Conservation (phyloP, 192 early-diverging fungal genomes). For the Pilaira anomala region DNA sequence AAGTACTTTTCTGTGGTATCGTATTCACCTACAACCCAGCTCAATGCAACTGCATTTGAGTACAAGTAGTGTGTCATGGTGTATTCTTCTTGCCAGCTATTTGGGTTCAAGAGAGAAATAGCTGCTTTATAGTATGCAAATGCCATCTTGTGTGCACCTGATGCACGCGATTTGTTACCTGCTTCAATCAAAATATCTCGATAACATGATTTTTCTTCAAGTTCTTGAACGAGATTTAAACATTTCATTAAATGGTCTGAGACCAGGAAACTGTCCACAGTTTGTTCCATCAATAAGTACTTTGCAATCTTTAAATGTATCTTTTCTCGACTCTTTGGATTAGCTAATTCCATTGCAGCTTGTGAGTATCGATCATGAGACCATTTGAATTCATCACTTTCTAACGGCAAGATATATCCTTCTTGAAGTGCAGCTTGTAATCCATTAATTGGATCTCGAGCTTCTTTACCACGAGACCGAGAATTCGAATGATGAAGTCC, state of each 20-base stretch:
- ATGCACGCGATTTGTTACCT: conserved; percentile 17
- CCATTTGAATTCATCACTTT: conserved; percentile 34
- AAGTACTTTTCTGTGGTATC: conserved; percentile 16
- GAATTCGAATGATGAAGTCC: conserved; percentile 1
- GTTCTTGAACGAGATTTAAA: conserved; percentile 2
- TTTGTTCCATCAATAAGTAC: conserved; percentile 20
- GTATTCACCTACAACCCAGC: conserved; percentile 26
- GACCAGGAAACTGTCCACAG: conserved; percentile 17
- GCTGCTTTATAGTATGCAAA: conserved; percentile 22
- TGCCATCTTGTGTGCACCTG: conserved; percentile 31
- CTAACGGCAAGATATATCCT: conserved; percentile 30
- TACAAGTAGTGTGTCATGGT: conserved; percentile 16
- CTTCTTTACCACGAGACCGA: background rate
- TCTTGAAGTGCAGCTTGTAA: conserved; percentile 33
- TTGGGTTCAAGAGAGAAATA: conserved; percentile 4
- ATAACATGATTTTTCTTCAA: conserved; percentile 15
- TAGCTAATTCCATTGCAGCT: conserved; percentile 32
- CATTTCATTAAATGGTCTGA: conserved; percentile 34
- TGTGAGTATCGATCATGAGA: conserved; percentile 35
- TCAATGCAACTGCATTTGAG: conserved; percentile 17
- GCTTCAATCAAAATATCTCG: conserved; percentile 22
- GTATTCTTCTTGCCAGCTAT: conserved; percentile 11
- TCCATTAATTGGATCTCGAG: conserved; percentile 29
- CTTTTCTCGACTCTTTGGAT: conserved; percentile 18
- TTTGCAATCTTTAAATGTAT: conserved; percentile 34